Evolutionary conservation across 768 basidiomycete species (phyloP), one percentile per base, ranked within the genome.

Genomic region (Sarcomyxa edulis): DNA sequence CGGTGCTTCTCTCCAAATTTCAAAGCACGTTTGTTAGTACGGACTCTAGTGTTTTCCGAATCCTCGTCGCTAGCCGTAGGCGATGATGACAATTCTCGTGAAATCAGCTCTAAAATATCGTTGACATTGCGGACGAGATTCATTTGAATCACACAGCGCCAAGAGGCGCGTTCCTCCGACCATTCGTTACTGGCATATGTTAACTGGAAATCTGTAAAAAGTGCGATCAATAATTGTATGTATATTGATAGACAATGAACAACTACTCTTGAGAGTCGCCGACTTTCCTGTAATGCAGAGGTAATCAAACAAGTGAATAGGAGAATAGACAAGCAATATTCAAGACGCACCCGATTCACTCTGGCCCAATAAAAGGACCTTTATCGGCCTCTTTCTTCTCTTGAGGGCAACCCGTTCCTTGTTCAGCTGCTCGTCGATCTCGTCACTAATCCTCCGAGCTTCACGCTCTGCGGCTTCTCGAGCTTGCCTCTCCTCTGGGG

Each of bases 231-330:
- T 40, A 40, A 32, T 44, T 27, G 14, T 23, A 14, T 29, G 12
- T 30, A 26, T 6, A 42, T n/a, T 15, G 19, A 27, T 12, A 4
- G 31, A 31, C 10, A 39, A 37, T 39, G 21, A 21, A 14, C 9
- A 42, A 68, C 34, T 48, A 86, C 84, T 88, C 61, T 89, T 89
- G 39, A 89, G 53, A 0, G 84, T 86, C 19, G 85, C 84, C 0
- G 83, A 84, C 58, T 89, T 89, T 22, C 81, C 85, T 50, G 81
- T 84, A 83, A 43, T 79, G 81, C 57, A 84, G 82, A n/a, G n/a
- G n/a, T n/a, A n/a, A n/a, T n/a, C 73, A 71, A 41, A 5, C 48
- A 31, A 12, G 35, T 18, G 20, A 11, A 41, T 19, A 33, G 43
- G 24, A 46, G 39, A 43, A 27, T 9, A 6, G 6, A 26, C 9